Evolutionary conservation across 192 early-diverging fungal species (phyloP).

Genomic region (Gigaspora rosea): DNA sequence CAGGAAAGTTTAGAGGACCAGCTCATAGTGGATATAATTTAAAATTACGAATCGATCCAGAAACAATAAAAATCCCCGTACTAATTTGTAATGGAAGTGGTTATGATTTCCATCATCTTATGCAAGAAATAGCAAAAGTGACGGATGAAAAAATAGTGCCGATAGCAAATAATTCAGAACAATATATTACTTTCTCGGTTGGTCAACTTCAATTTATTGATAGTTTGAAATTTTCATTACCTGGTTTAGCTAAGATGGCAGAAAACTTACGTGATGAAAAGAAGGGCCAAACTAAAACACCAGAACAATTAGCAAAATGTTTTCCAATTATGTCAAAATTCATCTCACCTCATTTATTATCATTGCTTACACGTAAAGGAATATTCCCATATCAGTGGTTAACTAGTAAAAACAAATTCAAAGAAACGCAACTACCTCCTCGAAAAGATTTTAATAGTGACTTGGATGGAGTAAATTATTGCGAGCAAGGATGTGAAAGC

Average conservation of each 20-base stretch:
- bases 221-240: not conserved
- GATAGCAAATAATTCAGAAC: slow-evolving; percentile 4
- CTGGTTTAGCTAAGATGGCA: slow-evolving; percentile 1
- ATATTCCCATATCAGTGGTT: not conserved
- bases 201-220: slow-evolving; percentile 23
- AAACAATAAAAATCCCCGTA: slow-evolving; percentile 1
- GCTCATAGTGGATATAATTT: not conserved
- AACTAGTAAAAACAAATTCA: not conserved
- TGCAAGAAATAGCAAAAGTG: not conserved
- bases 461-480: slow-evolving; percentile 9
- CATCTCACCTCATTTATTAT: not conserved
- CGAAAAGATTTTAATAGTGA: not conserved
- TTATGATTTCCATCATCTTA: slow-evolving; percentile 6
- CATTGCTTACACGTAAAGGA: slow-evolving; percentile 5
- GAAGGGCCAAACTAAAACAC: slow-evolving; percentile 22
- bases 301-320: slow-evolving; percentile 11
- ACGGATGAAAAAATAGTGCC: not conserved
- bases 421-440: not conserved
- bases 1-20: slow-evolving; percentile 11
- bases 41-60: not conserved
- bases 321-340: slow-evolving; percentile 15
- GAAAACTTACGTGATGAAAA: slow-evolving; percentile 3
- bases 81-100: not conserved
- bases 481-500: not conserved
- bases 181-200: not conserved